Evolutionary conservation across 177 flowering plant species (phyloP).

Genomic region (Vitis hybrid): DNA sequence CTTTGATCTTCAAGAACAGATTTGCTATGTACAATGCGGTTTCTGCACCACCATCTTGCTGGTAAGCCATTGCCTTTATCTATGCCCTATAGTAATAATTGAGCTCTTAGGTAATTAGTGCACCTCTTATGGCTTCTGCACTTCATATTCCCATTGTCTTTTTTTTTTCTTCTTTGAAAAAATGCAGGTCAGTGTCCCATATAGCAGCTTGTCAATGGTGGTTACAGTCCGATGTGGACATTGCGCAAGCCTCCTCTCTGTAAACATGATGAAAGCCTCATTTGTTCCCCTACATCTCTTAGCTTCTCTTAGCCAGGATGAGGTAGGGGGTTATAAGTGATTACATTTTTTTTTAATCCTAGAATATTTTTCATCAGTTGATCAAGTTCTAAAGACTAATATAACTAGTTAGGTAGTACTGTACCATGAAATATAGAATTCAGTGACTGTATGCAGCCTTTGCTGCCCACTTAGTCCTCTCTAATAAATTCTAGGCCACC

Average conservation of each 20-base stretch:
- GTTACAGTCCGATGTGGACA: constrained; percentile 91
- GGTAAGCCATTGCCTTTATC: constrained; percentile 34
- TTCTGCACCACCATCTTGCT: constrained; percentile 77
- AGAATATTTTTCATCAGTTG: too few species aligned
- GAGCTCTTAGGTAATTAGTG: too few species aligned
- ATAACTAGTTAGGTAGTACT: too few species aligned
- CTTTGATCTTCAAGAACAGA: constrained; percentile 67
- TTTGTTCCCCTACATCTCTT: constrained; percentile 69
- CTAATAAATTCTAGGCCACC: too few species aligned
- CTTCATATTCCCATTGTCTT: background rate
- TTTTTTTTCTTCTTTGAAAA: background rate
- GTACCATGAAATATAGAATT: too few species aligned
- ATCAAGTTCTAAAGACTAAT: too few species aligned
- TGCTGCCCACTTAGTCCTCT: too few species aligned
- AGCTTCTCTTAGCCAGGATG: constrained; percentile 47
- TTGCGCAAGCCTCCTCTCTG: constrained; percentile 79
- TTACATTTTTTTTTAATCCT: too few species aligned
- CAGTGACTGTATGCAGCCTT: background rate
- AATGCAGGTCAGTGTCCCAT: constrained; percentile 86
- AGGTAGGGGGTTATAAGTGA: constrained; percentile 21
- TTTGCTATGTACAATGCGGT: constrained; percentile 93
- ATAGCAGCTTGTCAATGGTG: constrained; percentile 62
- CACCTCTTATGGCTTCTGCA: background rate
- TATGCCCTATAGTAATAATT: background rate
- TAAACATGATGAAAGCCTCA: constrained; percentile 78